These are phyloP conservation scores for Salix purpurea DNA, from an alignment of 345 rosid genomes.

Conservation along the genomic window DNA sequence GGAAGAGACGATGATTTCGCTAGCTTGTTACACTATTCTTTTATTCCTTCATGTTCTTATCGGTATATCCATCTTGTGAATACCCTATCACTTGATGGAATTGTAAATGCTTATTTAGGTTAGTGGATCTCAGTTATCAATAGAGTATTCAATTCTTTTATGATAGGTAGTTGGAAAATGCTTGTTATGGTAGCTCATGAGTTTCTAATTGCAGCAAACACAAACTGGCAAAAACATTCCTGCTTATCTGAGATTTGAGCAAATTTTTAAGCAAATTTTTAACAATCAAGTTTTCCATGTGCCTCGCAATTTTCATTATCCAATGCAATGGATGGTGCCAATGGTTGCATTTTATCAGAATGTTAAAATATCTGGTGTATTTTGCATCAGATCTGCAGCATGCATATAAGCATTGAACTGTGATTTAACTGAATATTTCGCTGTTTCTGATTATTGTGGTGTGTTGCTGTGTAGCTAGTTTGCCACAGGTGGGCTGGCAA, in stretches of 20 bases:
- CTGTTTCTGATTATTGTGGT: not conserved
- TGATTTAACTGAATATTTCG: not conserved
- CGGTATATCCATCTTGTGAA: conserved; percentile 37
- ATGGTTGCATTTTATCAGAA: not conserved
- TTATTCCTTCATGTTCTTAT: conserved; percentile 26
- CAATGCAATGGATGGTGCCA: not conserved
- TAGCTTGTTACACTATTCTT: conserved; percentile 31
- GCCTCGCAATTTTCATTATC: not conserved
- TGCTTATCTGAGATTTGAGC: not conserved
- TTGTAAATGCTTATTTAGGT: conserved; percentile 48
- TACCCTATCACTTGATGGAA: conserved; percentile 23
- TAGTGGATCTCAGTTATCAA: conserved; percentile 25
- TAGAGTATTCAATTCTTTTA: not conserved
- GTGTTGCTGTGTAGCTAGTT: not conserved
- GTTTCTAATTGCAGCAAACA: not conserved
- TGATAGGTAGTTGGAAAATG: not conserved
- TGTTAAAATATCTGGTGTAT: not conserved
- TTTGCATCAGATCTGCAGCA: not conserved
- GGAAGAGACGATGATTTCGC: conserved; percentile 59
- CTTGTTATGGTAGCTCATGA: not conserved
- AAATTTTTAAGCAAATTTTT: not conserved
- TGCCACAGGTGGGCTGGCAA: not conserved
- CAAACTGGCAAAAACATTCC: not conserved
- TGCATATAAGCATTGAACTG: not conserved
- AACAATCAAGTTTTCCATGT: not conserved